A percentile compares a stretch with the other conserved stretches of the same genome.
Evolutionary conservation across 2,329 filamentous ascomycete genomes (phyloP).

Genomic region (Alternaria dauci): DNA sequence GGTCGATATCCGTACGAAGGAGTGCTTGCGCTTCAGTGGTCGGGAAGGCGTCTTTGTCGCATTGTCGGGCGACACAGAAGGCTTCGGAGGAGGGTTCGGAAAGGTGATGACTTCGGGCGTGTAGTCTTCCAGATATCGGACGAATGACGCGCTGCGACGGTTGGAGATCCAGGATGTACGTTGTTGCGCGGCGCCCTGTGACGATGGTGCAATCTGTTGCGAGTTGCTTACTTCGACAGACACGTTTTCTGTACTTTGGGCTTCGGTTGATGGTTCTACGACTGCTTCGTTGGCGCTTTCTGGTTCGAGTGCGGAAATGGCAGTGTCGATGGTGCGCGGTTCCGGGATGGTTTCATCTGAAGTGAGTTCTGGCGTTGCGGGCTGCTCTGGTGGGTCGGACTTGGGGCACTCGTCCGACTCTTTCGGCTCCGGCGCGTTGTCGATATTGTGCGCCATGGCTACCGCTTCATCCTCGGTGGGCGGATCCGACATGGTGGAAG

Average conservation of each 20-base stretch:
- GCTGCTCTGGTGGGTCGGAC: conserved; percentile 29
- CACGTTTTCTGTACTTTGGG: conserved; percentile 33
- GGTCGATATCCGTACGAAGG: conserved; percentile 77
- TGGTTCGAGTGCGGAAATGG: conserved; percentile 23
- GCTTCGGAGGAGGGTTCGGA: conserved; percentile 32
- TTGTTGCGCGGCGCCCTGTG: conserved; percentile 43
- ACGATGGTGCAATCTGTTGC: conserved; percentile 42
- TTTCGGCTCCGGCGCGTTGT: conserved; percentile 28
- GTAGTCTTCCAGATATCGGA: conserved; percentile 46
- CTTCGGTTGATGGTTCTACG: conserved; percentile 33
- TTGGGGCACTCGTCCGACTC: conserved; percentile 27
- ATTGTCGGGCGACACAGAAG: conserved; percentile 54
- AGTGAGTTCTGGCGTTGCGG: conserved; percentile 32
- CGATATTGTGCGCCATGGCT: conserved; percentile 28
- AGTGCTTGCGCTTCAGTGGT: conserved; percentile 51
- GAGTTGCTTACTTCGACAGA: conserved; percentile 41
- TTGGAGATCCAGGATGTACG: conserved; percentile 56
- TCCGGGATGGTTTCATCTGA: conserved; percentile 30
- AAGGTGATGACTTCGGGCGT: conserved; percentile 43
- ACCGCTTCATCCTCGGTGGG: conserved; percentile 40
- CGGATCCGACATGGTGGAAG: conserved; percentile 49
- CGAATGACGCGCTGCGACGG: conserved; percentile 55
- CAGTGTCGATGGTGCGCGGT: conserved; percentile 20
- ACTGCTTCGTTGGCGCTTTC: conserved; percentile 30
- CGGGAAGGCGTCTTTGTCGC: conserved; percentile 56